Conservation (phyloP, 2,329 filamentous ascomycete species). For the Raffaelea arxii region DNA sequence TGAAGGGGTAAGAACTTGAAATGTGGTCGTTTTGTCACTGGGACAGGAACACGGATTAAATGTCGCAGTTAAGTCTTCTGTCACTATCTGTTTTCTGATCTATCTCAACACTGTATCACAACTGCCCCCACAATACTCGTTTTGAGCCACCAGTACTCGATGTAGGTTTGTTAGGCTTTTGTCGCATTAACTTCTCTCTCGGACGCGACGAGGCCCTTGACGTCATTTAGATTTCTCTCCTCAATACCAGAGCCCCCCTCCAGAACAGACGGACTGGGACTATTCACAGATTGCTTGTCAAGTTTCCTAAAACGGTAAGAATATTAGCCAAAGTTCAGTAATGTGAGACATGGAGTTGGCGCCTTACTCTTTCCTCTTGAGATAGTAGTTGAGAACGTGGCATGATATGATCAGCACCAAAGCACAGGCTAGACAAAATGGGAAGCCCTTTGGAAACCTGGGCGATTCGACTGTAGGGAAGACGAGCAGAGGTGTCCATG, state of each 20-base stretch:
- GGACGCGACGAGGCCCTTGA: no score
- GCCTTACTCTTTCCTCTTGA: not conserved
- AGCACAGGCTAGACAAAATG: conserved; percentile 16
- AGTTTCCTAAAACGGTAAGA: not conserved
- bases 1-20: no score
- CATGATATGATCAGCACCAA: not conserved
- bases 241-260: not conserved
- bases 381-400: not conserved
- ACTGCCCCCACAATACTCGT: no score
- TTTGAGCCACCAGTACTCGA: no score
- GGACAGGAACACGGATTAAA: no score
- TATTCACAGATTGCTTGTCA: not conserved
- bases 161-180: no score
- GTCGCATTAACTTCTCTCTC: no score
- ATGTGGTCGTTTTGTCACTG: no score
- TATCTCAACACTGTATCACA: no score
- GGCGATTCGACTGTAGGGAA: conserved; percentile 37
- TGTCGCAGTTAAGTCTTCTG: no score
- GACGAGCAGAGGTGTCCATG: conserved; percentile 43
- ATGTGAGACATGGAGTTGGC: not conserved
- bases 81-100: no score
- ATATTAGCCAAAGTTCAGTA: not conserved
- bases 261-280: not conserved
- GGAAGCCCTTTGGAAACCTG: conserved; percentile 30
- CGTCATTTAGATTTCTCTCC: no score